Base-by-base conservation (phyloP, 2,329 filamentous ascomycete species). In the Aspergillus brasiliensis region DNA sequence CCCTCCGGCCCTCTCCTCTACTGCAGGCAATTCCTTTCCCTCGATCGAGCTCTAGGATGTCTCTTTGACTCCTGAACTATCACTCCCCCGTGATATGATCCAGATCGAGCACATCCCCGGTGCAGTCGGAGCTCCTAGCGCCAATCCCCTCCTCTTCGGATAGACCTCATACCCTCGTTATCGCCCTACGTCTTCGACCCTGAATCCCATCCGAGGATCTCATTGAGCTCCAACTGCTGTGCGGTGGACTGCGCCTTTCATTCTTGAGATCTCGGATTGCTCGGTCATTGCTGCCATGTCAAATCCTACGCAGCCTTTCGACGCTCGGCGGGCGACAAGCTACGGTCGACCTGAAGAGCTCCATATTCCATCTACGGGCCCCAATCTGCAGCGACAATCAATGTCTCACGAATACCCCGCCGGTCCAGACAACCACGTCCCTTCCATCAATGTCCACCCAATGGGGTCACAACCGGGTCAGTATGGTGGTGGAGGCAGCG, bases 391-490 rank as follows among this genome's bases (percentile, higher is more conserved):
- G 52, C 78, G 71, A 52, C 75, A 81, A 68, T 72, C 75, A 62
- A 74, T 75, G 64, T 74, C 77, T 51, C 77, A 80, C 54, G 77
- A 83, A 65, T 83, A 83, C 73, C 77, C 81, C 65, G 74, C 80
- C 58, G 75, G 81, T 47, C 78, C 82, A 64, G 80, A 83, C 57
- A 78, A 73, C 55, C 77, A 80, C 61, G 77, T 80, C 57, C 84
- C 84, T 54, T 81, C 84, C 52, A 85, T 88, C 71, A 86, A 81
- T 68, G 77, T 88, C 51, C 86, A 88, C 65, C 83, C 86, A 66
- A 80, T 82, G n/a, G 81, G 79, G 19, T 77, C 83, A 23, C 77
- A 81, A 57, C 71, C 73, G 57, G 67, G 73, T 28, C 82, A 83
- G 61, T 85, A 82, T 69, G 73, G 77, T 56, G 71, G 68, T 59